These are phyloP conservation scores for Lenzites betulinus DNA, from an alignment of 768 basidiomycete species.

Conservation along the genomic window DNA sequence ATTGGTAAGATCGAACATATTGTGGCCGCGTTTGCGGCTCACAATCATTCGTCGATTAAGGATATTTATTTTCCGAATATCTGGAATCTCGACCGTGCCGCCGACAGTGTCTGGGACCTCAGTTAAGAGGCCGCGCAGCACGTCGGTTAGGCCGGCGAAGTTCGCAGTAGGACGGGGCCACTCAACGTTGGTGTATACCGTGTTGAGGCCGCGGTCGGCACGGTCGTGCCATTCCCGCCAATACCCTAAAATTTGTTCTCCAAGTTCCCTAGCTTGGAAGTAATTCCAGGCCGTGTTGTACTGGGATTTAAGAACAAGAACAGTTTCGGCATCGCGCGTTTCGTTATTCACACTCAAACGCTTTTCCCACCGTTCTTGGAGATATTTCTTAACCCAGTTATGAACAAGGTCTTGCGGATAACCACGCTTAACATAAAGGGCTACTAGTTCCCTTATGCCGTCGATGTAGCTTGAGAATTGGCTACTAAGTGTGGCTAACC, in stretches of 20 bases:
- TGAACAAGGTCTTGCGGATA: conserved; percentile 33
- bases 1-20: conserved; percentile 1
- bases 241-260: conserved; percentile 30
- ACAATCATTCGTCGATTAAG: conserved; percentile 1
- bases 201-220: background rate
- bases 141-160: background rate
- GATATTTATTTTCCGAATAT: background rate
- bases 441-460: conserved; percentile 26
- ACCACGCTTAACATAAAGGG: conserved; percentile 34
- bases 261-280: conserved; percentile 34
- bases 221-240: conserved; percentile 21
- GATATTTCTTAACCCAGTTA: conserved; percentile 30
- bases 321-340: conserved; percentile 3
- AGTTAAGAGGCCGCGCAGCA: background rate
- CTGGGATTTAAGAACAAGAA: conserved; percentile 35
- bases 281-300: conserved; percentile 39
- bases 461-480: conserved; percentile 29
- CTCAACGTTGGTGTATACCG: background rate
- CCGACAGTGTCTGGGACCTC: background rate
- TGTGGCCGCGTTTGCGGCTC: background rate
- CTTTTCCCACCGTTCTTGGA: conserved; percentile 33
- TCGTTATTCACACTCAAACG: conserved; percentile 19
- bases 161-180: background rate
- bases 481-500: conserved; percentile 32
- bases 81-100: background rate